phyloP scores from a whole-genome alignment of 2,329 filamentous ascomycete species.

The Fusarium tuaranense region DNA sequence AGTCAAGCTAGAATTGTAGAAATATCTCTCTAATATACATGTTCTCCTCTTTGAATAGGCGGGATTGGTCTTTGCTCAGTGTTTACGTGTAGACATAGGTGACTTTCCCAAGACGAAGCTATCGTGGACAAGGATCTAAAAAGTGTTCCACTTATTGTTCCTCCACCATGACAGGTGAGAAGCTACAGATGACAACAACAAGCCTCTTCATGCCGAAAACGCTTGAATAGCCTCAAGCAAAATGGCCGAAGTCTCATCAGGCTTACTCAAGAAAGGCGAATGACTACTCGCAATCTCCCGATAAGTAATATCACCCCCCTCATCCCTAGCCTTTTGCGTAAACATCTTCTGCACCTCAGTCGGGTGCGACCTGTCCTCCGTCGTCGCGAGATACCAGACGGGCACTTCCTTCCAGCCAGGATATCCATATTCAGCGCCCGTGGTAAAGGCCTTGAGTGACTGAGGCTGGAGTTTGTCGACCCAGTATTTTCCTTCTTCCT shows the following conservation, averaged over 20 bases:
- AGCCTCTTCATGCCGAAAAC: conserved; percentile 13
- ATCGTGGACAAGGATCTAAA: not conserved
- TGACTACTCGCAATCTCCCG: conserved; percentile 59
- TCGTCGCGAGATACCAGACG: conserved; percentile 58
- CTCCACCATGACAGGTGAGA: no score
- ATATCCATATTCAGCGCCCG: conserved; percentile 58
- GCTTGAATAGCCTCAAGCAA: conserved; percentile 45
- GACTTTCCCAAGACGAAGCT: not conserved
- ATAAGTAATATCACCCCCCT: conserved; percentile 51
- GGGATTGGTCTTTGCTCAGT: not conserved
- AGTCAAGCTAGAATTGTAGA: not conserved
- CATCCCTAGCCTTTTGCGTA: conserved; percentile 53
- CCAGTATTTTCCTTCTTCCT: conserved; percentile 57
- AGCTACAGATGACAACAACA: not conserved
- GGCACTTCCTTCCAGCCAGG: conserved; percentile 62
- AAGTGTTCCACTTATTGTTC: not conserved
- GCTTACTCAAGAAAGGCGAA: conserved; percentile 61
- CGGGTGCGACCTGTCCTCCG: conserved; percentile 56
- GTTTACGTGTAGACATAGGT: not conserved
- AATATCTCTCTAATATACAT: not conserved
- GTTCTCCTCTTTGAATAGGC: not conserved
- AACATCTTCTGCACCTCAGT: conserved; percentile 52
- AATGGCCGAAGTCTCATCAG: conserved; percentile 53
- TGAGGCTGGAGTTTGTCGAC: conserved; percentile 54
- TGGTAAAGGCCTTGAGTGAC: conserved; percentile 56